Base-by-base conservation (phyloP, 306 rosid species). In the Oemleria cerasiformis region DNA sequence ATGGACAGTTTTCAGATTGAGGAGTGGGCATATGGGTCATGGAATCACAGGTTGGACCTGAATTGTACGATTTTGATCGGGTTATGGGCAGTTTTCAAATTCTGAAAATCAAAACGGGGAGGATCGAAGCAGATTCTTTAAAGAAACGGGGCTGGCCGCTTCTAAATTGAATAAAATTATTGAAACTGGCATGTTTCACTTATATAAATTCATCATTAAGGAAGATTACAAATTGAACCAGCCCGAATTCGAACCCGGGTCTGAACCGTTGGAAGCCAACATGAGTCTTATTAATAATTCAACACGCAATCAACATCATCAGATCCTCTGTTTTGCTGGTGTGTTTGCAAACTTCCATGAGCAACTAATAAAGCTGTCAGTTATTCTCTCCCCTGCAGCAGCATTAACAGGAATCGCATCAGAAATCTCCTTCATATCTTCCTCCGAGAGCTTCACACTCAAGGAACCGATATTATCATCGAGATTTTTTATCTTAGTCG, bases 281-380 rank as follows among this genome's bases (percentile, higher is more conserved):
- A 25, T 25, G 1, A 25, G 30, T 45, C 50, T 45, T 45, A 45
- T 12, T 13, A 8, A 17, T 15, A 25, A 25, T 25, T n/a, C n/a
- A 50, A 50, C 3, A 12, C 8, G 38, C 16, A 34, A 11, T 47
- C 36, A 25, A 25, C 30, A 25, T 25, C 30, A 25, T 25, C 30
- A 25, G 1, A 25, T 25, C 30, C 30, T 25, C 30, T 25, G 30
- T 25, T 72, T 80, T 9, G 70, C 55, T 53, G 84, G 84, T 42
- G 84, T 87, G 60, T 82, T 36, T 56, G 91, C 89, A 79, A 84
- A 90, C 78, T 73, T 82, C 96, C 96, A 90, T 40, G 90, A 83
- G 64, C 78, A 78, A 71, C 72, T 65, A 15, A 80, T 23, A 20
- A 80, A 79, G 68, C 55, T 40, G 3, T 40, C 87, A 13, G 72